Base-by-base conservation (phyloP, 345 rosid genomes). In the Euphorbia peplus region DNA sequence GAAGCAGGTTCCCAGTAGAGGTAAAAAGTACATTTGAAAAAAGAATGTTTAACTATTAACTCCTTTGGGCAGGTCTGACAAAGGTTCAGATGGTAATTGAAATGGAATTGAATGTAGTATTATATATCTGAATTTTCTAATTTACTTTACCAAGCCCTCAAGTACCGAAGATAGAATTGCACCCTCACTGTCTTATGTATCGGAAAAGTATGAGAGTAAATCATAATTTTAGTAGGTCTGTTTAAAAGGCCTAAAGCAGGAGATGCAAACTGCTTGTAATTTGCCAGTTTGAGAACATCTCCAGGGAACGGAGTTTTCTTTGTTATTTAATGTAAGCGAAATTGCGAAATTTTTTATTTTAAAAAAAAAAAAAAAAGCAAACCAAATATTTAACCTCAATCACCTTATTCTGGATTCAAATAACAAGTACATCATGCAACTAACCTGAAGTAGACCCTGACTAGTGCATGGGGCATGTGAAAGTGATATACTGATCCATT, bases 391-490 rank as follows among this genome's bases (percentile, higher is more conserved):
- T 66, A 76, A 95, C 99, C 99, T 95, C 98, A 72, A 95, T 48
- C 60, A 58, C 66, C 29, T 54, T 50, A 54, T 32, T 25, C 37
- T 65, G 51, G 57, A 11, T 39, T 62, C 8, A 19, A 18, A 64
- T 0, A 67, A 56, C 18, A 42, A 44, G 28, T 21, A 50, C 44
- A 69, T 32, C 44, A 39, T 56, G 55, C 60, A 63, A 56, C 52
- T 66, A 78, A 95, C 99, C 99, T 95, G 99, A 72, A 95, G 92
- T 75, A 95, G 85, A 63, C 99, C 99, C 87, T 95, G 99, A 77
- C 90, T 90, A 32, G 99, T 95, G 83, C 99, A 95, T 16, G 99
- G 99, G 73, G 99, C 98, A 83, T 86, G 80, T 62, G 98, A 95
- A 55, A 95, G 88, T 39, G 99, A 92, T 75, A 83, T 80, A 64